Evolutionary conservation across 257 asterid genomes (phyloP).

Genomic region (Primulina tabacum): DNA sequence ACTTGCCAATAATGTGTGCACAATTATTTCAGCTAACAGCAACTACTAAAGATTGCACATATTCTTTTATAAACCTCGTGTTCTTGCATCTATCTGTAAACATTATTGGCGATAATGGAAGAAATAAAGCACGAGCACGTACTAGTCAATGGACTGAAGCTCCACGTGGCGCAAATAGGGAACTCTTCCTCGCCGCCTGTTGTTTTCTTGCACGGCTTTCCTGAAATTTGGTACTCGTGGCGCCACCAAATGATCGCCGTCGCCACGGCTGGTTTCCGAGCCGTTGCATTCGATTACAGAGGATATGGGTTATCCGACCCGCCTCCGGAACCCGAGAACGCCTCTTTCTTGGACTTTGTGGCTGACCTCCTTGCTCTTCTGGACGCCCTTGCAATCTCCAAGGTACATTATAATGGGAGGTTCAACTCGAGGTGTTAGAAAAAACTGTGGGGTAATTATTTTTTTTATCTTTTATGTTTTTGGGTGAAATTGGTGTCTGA

Average conservation of each 20-base stretch:
- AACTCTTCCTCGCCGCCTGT: constrained; percentile 31
- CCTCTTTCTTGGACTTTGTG: constrained; percentile 34
- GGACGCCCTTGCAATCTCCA: constrained; percentile 48
- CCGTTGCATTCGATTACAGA: constrained; percentile 58
- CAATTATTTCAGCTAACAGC: no score
- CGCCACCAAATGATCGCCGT: constrained; percentile 46
- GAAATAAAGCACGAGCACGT: constrained; percentile 40
- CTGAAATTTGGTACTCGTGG: constrained; percentile 59
- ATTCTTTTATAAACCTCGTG: neutral
- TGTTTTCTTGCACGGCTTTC: constrained; percentile 51
- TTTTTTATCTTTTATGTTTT: neutral
- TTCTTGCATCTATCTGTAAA: neutral
- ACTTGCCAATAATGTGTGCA: no score
- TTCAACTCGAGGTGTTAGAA: neutral
- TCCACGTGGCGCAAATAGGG: constrained; percentile 53
- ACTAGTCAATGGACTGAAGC: constrained; percentile 38
- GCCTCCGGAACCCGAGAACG: constrained; percentile 45
- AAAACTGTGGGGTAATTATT: no score
- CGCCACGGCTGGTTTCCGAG: constrained; percentile 48
- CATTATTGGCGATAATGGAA: constrained; percentile 24
- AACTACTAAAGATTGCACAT: no score
- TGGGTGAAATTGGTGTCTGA: neutral
- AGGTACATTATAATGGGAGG: constrained; percentile 27
- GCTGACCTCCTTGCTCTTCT: constrained; percentile 44
- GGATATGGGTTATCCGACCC: constrained; percentile 60